Percentiles rank a stretch among this genome's conserved stretches.
These are phyloP conservation scores for Thuja plicata DNA, from an alignment of 83 land plant genomes.

Conservation along the genomic window DNA sequence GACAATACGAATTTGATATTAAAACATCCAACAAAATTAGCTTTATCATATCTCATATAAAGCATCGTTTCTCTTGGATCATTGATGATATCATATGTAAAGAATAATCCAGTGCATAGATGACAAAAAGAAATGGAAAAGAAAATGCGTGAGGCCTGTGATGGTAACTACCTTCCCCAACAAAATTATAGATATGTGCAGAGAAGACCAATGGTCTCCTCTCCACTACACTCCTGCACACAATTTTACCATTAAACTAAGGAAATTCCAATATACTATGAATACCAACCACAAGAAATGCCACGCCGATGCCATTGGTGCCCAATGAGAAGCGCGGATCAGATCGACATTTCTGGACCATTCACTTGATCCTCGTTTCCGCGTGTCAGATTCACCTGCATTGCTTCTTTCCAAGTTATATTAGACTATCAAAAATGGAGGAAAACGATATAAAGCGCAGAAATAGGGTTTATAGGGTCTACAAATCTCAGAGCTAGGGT, in stretches of 20 bases:
- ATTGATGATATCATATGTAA: no score
- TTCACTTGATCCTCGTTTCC: not conserved
- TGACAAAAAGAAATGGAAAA: no score
- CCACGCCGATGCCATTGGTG: not conserved
- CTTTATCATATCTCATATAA: no score
- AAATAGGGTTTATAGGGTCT: not conserved
- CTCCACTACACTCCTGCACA: no score
- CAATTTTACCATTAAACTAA: not conserved
- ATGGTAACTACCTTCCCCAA: no score
- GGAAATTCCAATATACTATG: not conserved
- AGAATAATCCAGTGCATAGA: no score
- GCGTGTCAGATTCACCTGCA: not conserved
- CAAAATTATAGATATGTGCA: no score
- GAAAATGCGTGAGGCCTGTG: no score
- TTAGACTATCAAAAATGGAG: not conserved
- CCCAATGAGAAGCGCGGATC: constrained; percentile 7
- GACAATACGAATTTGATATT: no score
- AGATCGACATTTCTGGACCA: constrained; percentile 1
- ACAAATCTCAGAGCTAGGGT: not conserved
- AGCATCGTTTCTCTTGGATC: no score
- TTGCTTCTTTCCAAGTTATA: not conserved
- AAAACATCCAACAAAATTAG: no score
- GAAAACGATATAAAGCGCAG: no score
- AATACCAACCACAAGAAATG: not conserved
- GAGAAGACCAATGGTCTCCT: not conserved